Evolutionary conservation across 129 eudicot species (phyloP), one percentile per base, ranked within the genome.

Genomic region (Helichrysum umbraculigerum): DNA sequence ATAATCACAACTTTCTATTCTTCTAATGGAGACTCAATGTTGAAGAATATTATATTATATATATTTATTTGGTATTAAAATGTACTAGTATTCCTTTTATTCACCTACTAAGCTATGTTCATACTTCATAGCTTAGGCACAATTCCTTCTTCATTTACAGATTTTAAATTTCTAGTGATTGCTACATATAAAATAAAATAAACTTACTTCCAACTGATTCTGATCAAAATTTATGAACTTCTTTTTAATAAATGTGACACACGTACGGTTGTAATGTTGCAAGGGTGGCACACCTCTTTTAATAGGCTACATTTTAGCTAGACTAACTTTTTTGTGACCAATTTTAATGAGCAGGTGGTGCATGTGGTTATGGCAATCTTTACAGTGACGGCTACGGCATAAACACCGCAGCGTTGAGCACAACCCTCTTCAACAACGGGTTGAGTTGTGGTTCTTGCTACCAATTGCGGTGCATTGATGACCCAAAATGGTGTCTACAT

Each of bases 361-460:
- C 89, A 42, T 88, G 93, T 74, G 93, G 93, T 4, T 88, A 88
- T 17, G 90, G 93, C 21, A 88, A 88, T 76, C 78, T 88, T 70
- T 88, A 86, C 67, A 86, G 93, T 50, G 85, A 88, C 10, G 93
- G 93, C 2, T 88, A 88, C 44, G 93, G 93, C 35, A 79, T 85
- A 33, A 88, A 80, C 83, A 88, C 90, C 0, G 93, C 93, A 12
- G 93, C 93, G 0, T 86, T 88, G 34, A 88, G 93, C 73, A 81
- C 90, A 1, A 17, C 84, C 2, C 81, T 88, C 62, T 88, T 88
- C 79, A 86, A 88, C 85, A 82, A 73, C 5, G 93, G 93, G 41
- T 70, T 70, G 66, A 84, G 80, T 34, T 88, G 93, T 50, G 90
- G 93, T 2, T 72, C 90, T 11, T 88, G 93, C 84, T 86, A 83